Base-by-base conservation (phyloP, 345 rosid species). In the Linum tenue region DNA sequence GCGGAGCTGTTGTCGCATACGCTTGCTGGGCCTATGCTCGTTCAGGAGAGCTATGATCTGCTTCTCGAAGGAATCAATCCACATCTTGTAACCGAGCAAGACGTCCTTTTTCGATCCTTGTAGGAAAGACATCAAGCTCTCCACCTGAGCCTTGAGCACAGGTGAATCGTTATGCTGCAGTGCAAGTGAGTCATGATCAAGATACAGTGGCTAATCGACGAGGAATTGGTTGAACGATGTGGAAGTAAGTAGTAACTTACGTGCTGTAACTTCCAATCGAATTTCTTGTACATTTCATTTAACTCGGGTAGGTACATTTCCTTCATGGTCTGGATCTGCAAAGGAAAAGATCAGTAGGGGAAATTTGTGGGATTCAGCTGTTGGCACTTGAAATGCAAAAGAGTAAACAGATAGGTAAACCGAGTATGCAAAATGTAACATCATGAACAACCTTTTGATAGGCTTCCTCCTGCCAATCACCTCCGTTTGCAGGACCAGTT, bases 381-480 rank as follows among this genome's bases (percentile, higher is more conserved):
- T 48, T 48, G 14, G 15, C 53, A 48, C 12, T 35, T 43, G 3
- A 0, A 37, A 11, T 36, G 43, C 44, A 42, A 14, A 59, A 63
- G 37, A 5, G 44, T 2, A 5, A n/a, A 51, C 5, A 17, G 39
- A 59, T 37, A 37, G 12, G 38, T 2, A 62, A 69, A 59, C 51
- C 11, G 65, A 22, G 31, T 22, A 22, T 22, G 31, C 31, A 22
- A 22, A 22, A 22, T 1, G 43, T 36, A 10, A 22, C 7, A 36
- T 36, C 5, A 56, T 7, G 68, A 16, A 38, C 59, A 75, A 90
- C 99, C 97, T 94, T 88, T 70, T 85, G 92, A 69, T 71, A 86
- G 70, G 77, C 78, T 78, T 94, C 97, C 77, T 94, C 97, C 78
- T 84, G 97, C 97, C 92, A 88, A 73, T 90, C 97, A 65, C 74